A percentile compares a stretch with the other conserved stretches of the same genome.
Evolutionary conservation across 805 yeast species (phyloP).

Genomic region (Teunomyces lycoperdinae): DNA sequence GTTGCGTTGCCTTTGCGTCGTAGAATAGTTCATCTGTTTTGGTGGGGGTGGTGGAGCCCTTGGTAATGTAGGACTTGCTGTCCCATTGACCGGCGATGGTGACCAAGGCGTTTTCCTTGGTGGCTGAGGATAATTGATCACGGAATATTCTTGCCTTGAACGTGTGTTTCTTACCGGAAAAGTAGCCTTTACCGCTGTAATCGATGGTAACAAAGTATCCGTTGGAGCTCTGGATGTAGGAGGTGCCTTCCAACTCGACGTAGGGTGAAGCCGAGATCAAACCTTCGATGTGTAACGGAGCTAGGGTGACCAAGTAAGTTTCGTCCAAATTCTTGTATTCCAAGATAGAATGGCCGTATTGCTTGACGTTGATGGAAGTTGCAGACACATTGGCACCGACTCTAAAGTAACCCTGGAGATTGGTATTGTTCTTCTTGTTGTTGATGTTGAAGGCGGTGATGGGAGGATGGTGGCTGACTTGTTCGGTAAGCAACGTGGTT

Average conservation of each 20-base stretch:
- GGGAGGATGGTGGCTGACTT: constrained; percentile 97
- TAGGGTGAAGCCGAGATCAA: constrained; percentile 86
- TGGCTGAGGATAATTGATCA: constrained; percentile 45
- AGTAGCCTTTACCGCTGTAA: constrained; percentile 90
- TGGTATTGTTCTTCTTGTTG: constrained; percentile 67
- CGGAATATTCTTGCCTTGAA: constrained; percentile 81
- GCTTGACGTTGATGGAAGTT: constrained; percentile 78
- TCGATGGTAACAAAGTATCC: constrained; percentile 76
- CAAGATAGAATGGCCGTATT: constrained; percentile 85
- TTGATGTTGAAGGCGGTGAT: constrained; percentile 86
- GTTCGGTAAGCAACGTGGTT: constrained; percentile 79
- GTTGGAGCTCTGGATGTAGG: constrained; percentile 77
- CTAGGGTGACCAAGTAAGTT: constrained; percentile 77
- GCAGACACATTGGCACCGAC: constrained; percentile 81
- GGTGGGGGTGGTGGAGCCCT: constrained; percentile 49
- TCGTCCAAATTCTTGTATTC: constrained; percentile 62
- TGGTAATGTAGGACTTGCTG: constrained; percentile 60
- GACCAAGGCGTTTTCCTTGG: constrained; percentile 63
- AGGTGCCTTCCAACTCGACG: constrained; percentile 87
- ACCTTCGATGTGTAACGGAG: constrained; percentile 94
- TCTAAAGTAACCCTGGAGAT: constrained; percentile 85
- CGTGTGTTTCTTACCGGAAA: constrained; percentile 90
- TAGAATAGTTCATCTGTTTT: constrained; percentile 54
- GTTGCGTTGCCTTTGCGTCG: constrained; percentile 51
- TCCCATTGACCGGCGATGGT: constrained; percentile 94